phyloP scores from a whole-genome alignment of 345 rosid genomes.

The Euphorbia lathyris region DNA sequence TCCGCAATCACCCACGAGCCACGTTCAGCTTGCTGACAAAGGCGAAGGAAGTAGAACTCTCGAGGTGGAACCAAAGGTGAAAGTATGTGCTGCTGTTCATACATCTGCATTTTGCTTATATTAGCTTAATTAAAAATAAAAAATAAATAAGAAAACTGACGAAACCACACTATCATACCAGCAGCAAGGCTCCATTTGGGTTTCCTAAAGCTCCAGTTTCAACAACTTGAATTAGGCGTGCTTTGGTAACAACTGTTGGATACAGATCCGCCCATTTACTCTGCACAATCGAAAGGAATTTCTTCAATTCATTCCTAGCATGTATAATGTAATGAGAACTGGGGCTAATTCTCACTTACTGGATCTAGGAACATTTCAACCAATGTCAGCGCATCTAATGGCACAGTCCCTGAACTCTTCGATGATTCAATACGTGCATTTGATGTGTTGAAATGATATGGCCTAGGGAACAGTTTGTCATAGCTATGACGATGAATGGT shows the following conservation, averaged over 20 bases:
- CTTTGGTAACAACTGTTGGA: constrained; percentile 56
- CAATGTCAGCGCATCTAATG: constrained; percentile 37
- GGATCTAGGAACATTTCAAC: constrained; percentile 48
- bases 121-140: neutral
- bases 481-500: constrained; percentile 39
- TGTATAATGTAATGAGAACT: too few species aligned
- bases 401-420: constrained; percentile 38
- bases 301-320: too few species aligned
- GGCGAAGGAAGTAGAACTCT: constrained; percentile 57
- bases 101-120: constrained; percentile 41
- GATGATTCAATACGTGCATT: constrained; percentile 63
- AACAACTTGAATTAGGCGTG: constrained; percentile 39
- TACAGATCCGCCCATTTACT: constrained; percentile 61
- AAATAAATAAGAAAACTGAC: neutral
- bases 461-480: constrained; percentile 31
- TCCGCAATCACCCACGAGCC: constrained; percentile 69
- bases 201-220: constrained; percentile 29
- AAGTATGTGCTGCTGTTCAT: constrained; percentile 53
- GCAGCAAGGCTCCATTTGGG: constrained; percentile 42
- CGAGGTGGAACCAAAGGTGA: constrained; percentile 72
- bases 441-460: constrained; percentile 27
- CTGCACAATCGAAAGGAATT: too few species aligned
- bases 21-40: constrained; percentile 46
- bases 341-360: too few species aligned
- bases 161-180: constrained; percentile 37